Conservation (phyloP, 768 basidiomycete species). For the Kwoniella mangroviensis region DNA sequence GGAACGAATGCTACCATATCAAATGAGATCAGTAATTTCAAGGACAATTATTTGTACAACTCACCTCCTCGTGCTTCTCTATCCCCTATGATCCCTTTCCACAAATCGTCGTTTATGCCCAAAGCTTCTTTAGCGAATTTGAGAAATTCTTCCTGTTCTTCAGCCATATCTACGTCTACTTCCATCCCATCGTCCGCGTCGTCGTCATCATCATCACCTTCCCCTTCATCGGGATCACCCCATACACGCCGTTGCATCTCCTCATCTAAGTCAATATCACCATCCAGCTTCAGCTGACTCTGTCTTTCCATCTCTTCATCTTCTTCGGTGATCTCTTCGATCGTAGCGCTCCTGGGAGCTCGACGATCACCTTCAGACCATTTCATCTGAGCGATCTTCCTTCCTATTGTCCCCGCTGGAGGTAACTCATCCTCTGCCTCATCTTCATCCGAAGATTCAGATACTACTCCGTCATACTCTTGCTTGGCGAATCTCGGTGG, state of each 20-base stretch:
- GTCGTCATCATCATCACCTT: conserved; percentile 51
- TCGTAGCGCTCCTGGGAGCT: conserved; percentile 16
- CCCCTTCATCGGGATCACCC: conserved; percentile 24
- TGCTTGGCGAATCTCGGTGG: conserved; percentile 80
- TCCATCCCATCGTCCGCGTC: conserved; percentile 69
- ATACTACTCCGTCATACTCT: conserved; percentile 80
- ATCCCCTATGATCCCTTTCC: conserved; percentile 81
- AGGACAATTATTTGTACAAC: conserved; percentile 44
- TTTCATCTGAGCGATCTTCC: conserved; percentile 47
- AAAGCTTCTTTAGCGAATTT: conserved; percentile 91
- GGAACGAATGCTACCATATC: conserved; percentile 18
- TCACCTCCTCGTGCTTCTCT: conserved; percentile 79
- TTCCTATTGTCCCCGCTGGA: conserved; percentile 42
- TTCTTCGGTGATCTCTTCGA: conserved; percentile 39
- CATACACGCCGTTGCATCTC: conserved; percentile 40
- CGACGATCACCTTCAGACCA: conserved; percentile 37
- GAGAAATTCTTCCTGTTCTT: conserved; percentile 92
- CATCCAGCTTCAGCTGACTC: conserved; percentile 15
- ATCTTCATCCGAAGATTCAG: conserved; percentile 74
- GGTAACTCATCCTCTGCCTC: conserved; percentile 62
- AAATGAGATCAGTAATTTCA: neutral
- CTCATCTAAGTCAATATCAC: conserved; percentile 42
- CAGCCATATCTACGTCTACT: conserved; percentile 74
- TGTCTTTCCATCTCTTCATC: conserved; percentile 23
- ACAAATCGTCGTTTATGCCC: conserved; percentile 86